phyloP scores from a whole-genome alignment of 1,284 basidiomycete species.

The Tilletia horrida region DNA sequence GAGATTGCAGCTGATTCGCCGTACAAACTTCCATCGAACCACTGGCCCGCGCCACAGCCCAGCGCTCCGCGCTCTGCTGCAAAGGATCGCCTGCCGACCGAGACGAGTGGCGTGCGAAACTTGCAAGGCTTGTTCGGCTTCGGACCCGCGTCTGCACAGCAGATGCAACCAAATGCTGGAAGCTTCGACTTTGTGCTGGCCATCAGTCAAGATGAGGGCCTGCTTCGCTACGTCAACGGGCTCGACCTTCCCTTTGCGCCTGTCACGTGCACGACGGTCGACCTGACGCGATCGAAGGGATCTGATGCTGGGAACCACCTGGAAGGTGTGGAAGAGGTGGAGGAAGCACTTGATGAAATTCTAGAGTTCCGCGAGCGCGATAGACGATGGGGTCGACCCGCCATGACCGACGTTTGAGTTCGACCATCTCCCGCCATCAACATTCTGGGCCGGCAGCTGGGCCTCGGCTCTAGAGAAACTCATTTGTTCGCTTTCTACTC shows the following conservation, averaged over 20 bases:
- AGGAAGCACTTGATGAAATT: slow-evolving; percentile 44
- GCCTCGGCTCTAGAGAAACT: no score
- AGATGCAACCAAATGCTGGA: slow-evolving; percentile 33
- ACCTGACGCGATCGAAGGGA: slow-evolving; percentile 26
- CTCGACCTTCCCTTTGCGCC: slow-evolving; percentile 52
- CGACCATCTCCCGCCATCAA: no score
- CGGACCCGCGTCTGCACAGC: not conserved
- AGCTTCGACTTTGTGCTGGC: slow-evolving; percentile 51
- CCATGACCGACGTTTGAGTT: slow-evolving; percentile 28
- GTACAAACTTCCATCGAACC: slow-evolving; percentile 45
- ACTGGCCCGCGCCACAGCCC: slow-evolving; percentile 29
- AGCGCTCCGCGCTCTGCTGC: slow-evolving; percentile 11
- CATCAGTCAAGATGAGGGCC: slow-evolving; percentile 49
- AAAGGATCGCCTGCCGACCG: slow-evolving; percentile 2
- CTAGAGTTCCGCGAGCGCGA: slow-evolving; percentile 40
- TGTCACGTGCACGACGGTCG: slow-evolving; percentile 46
- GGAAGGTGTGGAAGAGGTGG: slow-evolving; percentile 34
- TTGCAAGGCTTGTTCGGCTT: slow-evolving; percentile 15
- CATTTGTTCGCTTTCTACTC: no score
- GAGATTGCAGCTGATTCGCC: slow-evolving; percentile 21
- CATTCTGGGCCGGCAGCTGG: no score
- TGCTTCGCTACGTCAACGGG: slow-evolving; percentile 47
- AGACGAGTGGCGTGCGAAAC: slow-evolving; percentile 16
- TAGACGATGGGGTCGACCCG: slow-evolving; percentile 37
- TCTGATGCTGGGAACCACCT: slow-evolving; percentile 47